Conservation (phyloP, 768 basidiomycete genomes). For the Mycena polygramma region DNA sequence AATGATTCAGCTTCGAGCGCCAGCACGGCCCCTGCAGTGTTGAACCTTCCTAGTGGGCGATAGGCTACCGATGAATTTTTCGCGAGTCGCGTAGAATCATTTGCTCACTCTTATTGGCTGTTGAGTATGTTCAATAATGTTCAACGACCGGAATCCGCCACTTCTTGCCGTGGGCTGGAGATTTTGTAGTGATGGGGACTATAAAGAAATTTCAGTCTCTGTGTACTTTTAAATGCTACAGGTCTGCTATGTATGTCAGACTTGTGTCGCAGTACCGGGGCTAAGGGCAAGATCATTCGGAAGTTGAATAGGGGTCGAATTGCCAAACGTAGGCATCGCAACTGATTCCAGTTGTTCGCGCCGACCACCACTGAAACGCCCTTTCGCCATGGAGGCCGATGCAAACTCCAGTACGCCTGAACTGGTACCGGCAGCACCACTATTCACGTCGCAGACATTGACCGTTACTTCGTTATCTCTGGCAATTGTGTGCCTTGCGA, state of each 20-base stretch:
- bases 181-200: no score
- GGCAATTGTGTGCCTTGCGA: constrained; percentile 57
- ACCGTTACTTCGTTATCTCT: constrained; percentile 57
- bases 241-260: no score
- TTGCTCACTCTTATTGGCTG: neutral
- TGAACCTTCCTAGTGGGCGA: constrained; percentile 47
- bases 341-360: no score
- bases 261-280: no score
- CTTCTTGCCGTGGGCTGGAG: no score
- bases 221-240: no score
- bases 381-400: constrained; percentile 35
- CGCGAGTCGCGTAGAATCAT: constrained; percentile 3
- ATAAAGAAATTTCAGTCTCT: no score
- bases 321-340: no score
- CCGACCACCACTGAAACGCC: no score
- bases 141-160: no score
- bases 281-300: no score
- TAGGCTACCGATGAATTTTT: neutral
- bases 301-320: no score
- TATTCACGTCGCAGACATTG: constrained; percentile 56
- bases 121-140: neutral
- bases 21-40: neutral
- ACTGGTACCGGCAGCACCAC: constrained; percentile 44
- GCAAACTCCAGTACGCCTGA: constrained; percentile 40
- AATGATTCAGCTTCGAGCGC: neutral